Conservation (phyloP, 352 stramenopile species). For the Globisporangium recalcitrans region DNA sequence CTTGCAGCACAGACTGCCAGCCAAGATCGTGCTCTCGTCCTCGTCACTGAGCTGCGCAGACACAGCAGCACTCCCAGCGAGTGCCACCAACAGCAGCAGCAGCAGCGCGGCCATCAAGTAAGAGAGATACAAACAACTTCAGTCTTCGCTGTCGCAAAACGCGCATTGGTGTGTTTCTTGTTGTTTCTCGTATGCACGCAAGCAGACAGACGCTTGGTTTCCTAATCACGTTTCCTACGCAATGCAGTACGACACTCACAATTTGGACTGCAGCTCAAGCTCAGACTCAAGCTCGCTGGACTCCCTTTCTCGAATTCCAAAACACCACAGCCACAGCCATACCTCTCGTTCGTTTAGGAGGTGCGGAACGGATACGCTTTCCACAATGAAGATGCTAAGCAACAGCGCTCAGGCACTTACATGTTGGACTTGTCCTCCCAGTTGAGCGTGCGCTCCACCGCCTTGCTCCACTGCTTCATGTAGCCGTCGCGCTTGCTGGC, state of each 20-base stretch:
- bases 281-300: neutral
- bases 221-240: neutral
- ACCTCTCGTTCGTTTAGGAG: slow-evolving; percentile 1
- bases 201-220: neutral
- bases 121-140: neutral
- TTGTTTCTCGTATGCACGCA: neutral
- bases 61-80: neutral
- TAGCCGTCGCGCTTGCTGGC: slow-evolving; percentile 44
- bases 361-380: neutral
- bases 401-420: slow-evolving; percentile 10
- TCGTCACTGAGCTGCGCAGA: neutral
- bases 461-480: slow-evolving; percentile 79
- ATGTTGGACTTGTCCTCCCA: slow-evolving; percentile 55
- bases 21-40: slow-evolving; percentile 1
- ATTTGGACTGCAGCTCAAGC: slow-evolving; percentile 3
- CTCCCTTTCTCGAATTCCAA: neutral
- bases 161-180: neutral
- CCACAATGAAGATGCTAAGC: neutral
- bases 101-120: neutral
- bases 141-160: neutral
- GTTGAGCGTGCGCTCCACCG: slow-evolving; percentile 77
- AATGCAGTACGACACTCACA: slow-evolving; percentile 5
- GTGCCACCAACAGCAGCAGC: neutral
- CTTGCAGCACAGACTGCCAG: slow-evolving; percentile 24
- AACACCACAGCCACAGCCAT: neutral